Evolutionary conservation across 805 yeast genomes (phyloP), one percentile per base, ranked within the genome.

Genomic region (Barnettozyma vustinii): DNA sequence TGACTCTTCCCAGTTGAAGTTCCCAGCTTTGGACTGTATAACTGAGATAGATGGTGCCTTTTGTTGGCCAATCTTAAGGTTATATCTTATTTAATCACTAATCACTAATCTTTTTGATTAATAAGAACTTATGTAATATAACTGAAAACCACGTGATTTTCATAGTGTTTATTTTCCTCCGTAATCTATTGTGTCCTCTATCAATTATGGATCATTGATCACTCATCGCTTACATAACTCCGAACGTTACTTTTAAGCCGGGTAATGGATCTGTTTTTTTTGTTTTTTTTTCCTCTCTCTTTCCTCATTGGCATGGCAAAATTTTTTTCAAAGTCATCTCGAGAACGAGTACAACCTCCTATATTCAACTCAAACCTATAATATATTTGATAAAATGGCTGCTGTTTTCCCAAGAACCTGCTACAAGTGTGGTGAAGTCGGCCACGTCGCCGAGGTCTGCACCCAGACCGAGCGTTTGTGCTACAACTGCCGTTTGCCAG

Each of bases 351-450:
- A 36, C 12, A 13, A 9, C 33, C 12, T 13, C 4, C 12, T 13
- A 3, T 15, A 10, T 36, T 42, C 37, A 44, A 40, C 47, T 19
- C n/a, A 19, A 45, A 18, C 13, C 15, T 27, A 26, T 13, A 12
- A 37, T 20, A 27, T 13, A 12, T 16, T 35, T n/a, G 9, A 18
- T 5, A 19, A 10, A 9, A 21, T 16, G 64, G 64, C 65, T 59
- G 61, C 64, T 55, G 59, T 57, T 50, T 71, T 71, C 70, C 83
- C 82, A 68, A 87, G 84, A 79, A 84, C 92, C 56, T 87, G 95
- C 76, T 87, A 80, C 78, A 88, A 87, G 69, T 88, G 96, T 74
- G 96, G 96, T 64, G 87, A 87, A 72, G 77, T 84, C 59, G 96
- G 96, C 56, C 96, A 88, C 75, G 75, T 87, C 65, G 96, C 96